A percentile compares a stretch with the other conserved stretches of the same genome.
Evolutionary conservation across 257 asterid species (phyloP).

Genomic region (Solanum ahanhuiri): DNA sequence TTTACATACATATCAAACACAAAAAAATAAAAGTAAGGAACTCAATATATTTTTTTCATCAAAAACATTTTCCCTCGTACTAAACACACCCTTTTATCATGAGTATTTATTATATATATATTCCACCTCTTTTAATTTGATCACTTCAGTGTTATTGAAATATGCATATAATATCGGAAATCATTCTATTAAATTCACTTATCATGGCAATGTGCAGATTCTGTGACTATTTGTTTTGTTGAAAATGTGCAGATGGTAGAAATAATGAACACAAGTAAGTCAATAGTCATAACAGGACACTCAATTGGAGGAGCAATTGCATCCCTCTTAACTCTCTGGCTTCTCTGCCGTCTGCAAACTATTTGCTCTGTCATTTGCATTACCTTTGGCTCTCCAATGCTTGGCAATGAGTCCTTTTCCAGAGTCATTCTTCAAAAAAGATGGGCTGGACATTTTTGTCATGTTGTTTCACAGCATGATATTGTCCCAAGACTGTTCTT

Average conservation of each 20-base stretch:
- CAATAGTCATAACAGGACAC: conserved; percentile 62
- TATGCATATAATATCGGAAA: background rate
- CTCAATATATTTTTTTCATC: background rate
- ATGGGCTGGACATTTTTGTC: conserved; percentile 78
- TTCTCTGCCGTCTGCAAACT: conserved; percentile 35
- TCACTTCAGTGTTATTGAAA: background rate
- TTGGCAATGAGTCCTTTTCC: conserved; percentile 61
- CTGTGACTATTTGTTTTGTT: background rate
- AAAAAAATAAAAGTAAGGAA: background rate
- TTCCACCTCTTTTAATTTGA: background rate
- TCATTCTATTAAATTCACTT: background rate
- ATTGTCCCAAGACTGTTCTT: conserved; percentile 66
- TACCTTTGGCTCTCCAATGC: conserved; percentile 74
- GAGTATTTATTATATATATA: background rate
- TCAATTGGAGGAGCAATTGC: conserved; percentile 81
- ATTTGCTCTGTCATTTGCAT: conserved; percentile 43
- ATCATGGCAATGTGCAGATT: background rate
- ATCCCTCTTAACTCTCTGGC: conserved; percentile 69
- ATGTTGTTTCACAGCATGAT: conserved; percentile 59
- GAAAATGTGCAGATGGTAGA: conserved; percentile 46
- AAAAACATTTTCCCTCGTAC: background rate
- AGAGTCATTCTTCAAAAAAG: conserved; percentile 57
- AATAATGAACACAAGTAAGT: conserved; percentile 43
- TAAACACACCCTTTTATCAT: background rate
- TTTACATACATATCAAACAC: background rate